phyloP scores from a whole-genome alignment of 78 protist genomes.

The Dictyostelium capitatum region DNA sequence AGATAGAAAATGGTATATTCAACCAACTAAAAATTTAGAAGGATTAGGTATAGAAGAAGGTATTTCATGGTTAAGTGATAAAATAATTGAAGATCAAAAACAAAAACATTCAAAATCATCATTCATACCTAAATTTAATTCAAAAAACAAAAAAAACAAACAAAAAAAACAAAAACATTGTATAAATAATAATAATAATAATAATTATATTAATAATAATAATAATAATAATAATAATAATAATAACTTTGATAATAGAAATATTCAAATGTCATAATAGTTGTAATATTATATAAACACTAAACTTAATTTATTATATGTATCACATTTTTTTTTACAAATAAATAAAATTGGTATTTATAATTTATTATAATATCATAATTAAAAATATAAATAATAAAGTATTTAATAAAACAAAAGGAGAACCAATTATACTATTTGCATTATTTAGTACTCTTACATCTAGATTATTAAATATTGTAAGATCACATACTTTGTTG shows the following conservation, averaged over 20 bases:
- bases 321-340: too few relatives aligned
- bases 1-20: conserved; percentile 83
- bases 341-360: too few relatives aligned
- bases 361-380: too few relatives aligned
- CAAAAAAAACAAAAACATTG: background rate
- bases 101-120: conserved; percentile 16
- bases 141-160: background rate
- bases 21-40: conserved; percentile 47
- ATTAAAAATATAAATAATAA: too few relatives aligned
- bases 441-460: background rate
- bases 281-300: too few relatives aligned
- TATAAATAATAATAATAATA: background rate
- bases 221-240: too few relatives aligned
- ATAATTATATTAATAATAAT: too few relatives aligned
- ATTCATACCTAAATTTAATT: background rate
- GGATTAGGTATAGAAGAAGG: conserved; percentile 82
- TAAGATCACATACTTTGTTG: background rate
- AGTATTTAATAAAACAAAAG: too few relatives aligned
- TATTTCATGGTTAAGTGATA: conserved; percentile 49
- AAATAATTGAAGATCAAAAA: conserved; percentile 28
- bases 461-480: background rate
- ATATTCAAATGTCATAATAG: background rate
- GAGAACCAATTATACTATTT: too few relatives aligned
- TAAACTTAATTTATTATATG: too few relatives aligned
- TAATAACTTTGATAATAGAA: too few relatives aligned